Evolutionary conservation across 257 asterid species (phyloP), one percentile per base, ranked within the genome.

Genomic region (Knoxia roxburghii): DNA sequence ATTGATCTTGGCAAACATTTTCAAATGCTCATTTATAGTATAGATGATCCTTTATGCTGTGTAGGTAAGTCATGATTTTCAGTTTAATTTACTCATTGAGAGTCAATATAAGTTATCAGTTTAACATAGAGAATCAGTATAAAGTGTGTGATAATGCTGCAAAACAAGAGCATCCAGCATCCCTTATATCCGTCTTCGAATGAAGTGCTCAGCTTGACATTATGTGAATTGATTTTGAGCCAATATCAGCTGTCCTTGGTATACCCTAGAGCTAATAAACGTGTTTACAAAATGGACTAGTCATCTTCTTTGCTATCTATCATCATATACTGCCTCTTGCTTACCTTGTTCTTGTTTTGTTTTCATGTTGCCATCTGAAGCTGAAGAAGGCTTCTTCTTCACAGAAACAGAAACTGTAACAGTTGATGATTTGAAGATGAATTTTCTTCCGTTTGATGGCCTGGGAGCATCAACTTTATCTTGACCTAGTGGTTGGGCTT

Each of bases 221-320:
- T n/a, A n/a, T n/a, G n/a, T n/a, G n/a, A n/a, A n/a, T n/a, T n/a
- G n/a, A n/a, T n/a, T n/a, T n/a, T n/a, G n/a, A n/a, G n/a, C n/a
- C n/a, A n/a, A 1, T 45, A 1, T 12, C 50, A 11, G 50, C 4
- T 45, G 50, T 1, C 14, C 50, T 5, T 12, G 4, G 3, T 5
- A 5, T 5, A 45, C 9, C 45, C 45, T 12, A 45, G 50, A 4
- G 3, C 3, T 0, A 2, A 5, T 12, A 45, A 12, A 12, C 7
- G 20, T n/a, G n/a, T n/a, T 45, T 45, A 55, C 26, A 14, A 4
- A 55, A 27, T 58, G 5, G 32, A n/a, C 4, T 18, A 54, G 24
- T 82, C 82, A 10, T 83, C 87, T 11, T 84, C 90, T 7, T 82
- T 83, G 32, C 87, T 84, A 23, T 39, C 72, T 53, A 18, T 81